A percentile compares a stretch with the other conserved stretches of the same genome.
Conservation (phyloP, 2,329 filamentous ascomycete species). For the Monascus ruber region DNA sequence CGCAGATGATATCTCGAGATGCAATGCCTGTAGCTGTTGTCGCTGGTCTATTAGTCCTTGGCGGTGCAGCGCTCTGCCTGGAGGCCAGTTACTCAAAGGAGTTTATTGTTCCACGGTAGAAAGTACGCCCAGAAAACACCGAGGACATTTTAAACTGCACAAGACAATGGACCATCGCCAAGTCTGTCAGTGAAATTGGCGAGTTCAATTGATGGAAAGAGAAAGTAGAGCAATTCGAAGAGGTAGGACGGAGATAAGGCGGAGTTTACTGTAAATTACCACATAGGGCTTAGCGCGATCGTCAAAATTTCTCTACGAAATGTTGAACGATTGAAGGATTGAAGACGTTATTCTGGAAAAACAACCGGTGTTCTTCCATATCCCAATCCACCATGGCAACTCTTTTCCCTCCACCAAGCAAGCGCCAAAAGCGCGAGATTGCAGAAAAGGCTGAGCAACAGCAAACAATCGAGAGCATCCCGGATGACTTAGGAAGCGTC, state of each 20-base stretch:
- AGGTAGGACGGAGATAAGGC: not conserved
- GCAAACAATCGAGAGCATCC: conserved; percentile 58
- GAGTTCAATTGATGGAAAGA: not conserved
- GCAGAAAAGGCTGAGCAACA: conserved; percentile 62
- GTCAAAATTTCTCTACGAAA: conserved; percentile 6
- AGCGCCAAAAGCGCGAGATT: conserved; percentile 69
- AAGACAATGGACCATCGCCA: not conserved
- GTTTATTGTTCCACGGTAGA: conserved; percentile 2
- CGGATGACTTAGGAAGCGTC: conserved; percentile 61
- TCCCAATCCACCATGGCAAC: conserved; percentile 55
- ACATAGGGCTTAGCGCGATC: not conserved
- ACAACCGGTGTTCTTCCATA: no score
- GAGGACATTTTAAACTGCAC: not conserved
- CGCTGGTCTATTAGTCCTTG: conserved; percentile 39
- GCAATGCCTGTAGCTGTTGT: conserved; percentile 47
- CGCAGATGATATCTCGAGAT: conserved; percentile 70
- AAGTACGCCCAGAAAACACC: conserved; percentile 3
- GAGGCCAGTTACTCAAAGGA: conserved; percentile 13
- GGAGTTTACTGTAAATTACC: not conserved
- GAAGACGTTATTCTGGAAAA: not conserved
- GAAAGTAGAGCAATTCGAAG: not conserved
- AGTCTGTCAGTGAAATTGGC: not conserved
- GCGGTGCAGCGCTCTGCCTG: conserved; percentile 33
- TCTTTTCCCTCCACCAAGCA: conserved; percentile 70
- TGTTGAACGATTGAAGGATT: not conserved